Conservation (phyloP, 2,329 filamentous ascomycete genomes). For the Berkeleyomyces basicola region DNA sequence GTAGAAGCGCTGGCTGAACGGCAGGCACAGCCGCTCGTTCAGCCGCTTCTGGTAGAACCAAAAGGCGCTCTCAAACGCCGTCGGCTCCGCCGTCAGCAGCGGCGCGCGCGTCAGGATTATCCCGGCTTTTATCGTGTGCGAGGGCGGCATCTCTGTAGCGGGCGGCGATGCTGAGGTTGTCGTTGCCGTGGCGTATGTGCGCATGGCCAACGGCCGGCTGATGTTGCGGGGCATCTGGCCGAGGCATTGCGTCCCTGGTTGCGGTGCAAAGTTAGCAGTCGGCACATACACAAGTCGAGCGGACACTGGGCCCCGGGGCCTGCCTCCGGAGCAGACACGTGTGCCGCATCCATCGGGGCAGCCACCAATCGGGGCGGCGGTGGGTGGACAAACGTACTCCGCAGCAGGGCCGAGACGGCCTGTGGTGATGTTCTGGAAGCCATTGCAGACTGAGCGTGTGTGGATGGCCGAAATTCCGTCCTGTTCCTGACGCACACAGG, state of each 20-base stretch:
- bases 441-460: background rate
- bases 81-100: constrained; percentile 66
- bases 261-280: background rate
- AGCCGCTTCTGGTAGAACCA: constrained; percentile 96
- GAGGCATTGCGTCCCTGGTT: constrained; percentile 3
- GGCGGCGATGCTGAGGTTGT: constrained; percentile 15
- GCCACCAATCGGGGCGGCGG: background rate
- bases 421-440: constrained; percentile 2
- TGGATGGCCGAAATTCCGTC: background rate
- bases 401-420: constrained; percentile 6
- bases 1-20: constrained; percentile 85
- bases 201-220: background rate
- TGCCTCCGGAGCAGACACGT: background rate
- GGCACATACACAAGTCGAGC: too few relatives aligned
- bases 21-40: constrained; percentile 76
- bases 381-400: constrained; percentile 1
- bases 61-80: constrained; percentile 79
- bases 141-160: constrained; percentile 15
- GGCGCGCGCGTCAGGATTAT: constrained; percentile 80
- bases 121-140: constrained; percentile 41
- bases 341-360: background rate
- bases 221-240: constrained; percentile 1
- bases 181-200: constrained; percentile 20
- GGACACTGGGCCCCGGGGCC: background rate
- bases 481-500: background rate